These are phyloP conservation scores for Lachnum nothofagi DNA, from an alignment of 2,329 filamentous ascomycete genomes.

Conservation along the genomic window DNA sequence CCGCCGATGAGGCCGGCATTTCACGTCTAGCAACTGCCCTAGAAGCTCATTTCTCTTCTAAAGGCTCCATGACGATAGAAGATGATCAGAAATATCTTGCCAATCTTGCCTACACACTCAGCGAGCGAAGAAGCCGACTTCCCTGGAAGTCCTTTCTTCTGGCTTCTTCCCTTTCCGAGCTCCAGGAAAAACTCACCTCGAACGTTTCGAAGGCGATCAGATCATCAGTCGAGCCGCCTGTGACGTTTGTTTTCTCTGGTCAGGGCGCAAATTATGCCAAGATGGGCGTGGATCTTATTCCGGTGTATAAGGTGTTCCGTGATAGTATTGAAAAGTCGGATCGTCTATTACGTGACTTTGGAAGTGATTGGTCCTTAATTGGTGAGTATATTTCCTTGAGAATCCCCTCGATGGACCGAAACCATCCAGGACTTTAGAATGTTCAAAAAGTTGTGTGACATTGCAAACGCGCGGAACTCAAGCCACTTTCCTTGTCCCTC, in stretches of 20 bases:
- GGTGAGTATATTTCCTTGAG: too few species aligned
- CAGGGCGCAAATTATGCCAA: constrained; percentile 14
- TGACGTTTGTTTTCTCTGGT: constrained; percentile 12
- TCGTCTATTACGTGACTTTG: background rate
- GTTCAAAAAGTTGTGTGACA: too few species aligned
- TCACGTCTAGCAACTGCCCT: too few species aligned
- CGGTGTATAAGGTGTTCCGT: constrained; percentile 4
- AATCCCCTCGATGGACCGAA: background rate
- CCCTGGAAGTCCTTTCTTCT: constrained; percentile 8
- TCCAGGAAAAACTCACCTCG: constrained; percentile 39
- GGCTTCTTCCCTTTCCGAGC: background rate
- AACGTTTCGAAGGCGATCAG: background rate
- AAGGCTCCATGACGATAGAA: too few species aligned
- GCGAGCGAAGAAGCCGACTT: constrained; percentile 6
- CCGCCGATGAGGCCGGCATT: too few species aligned
- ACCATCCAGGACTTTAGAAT: constrained; percentile 19
- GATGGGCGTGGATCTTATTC: constrained; percentile 18
- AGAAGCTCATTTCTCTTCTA: too few species aligned
- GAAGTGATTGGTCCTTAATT: background rate
- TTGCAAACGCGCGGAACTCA: too few species aligned
- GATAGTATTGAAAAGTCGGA: constrained; percentile 1
- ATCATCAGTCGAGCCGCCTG: constrained; percentile 11
- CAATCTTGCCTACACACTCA: constrained; percentile 13
- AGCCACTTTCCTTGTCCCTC: too few species aligned
- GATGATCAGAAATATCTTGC: constrained; percentile 1